A percentile compares a stretch with the other conserved stretches of the same genome.
Conservation (phyloP, 2,329 filamentous ascomycete genomes). For the Aspergillus piperis region DNA sequence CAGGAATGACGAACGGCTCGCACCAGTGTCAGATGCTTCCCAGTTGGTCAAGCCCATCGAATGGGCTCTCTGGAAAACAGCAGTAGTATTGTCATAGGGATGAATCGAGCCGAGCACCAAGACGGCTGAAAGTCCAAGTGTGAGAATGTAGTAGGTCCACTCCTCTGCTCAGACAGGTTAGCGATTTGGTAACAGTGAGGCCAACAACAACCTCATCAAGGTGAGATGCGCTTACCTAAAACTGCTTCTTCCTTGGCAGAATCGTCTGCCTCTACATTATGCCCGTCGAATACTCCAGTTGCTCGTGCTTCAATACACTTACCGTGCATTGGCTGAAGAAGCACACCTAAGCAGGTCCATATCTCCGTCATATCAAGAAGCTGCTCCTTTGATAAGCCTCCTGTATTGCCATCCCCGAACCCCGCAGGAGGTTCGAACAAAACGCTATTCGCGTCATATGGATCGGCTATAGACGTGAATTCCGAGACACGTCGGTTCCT, state of each 20-base stretch:
- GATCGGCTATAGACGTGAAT: constrained; percentile 50
- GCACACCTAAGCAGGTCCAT: constrained; percentile 61
- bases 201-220: neutral
- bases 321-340: constrained; percentile 59
- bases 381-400: constrained; percentile 56
- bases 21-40: constrained; percentile 50
- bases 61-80: constrained; percentile 53
- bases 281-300: constrained; percentile 59
- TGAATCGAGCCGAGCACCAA: constrained; percentile 52
- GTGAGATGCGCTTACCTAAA: constrained; percentile 47
- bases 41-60: constrained; percentile 60
- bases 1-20: constrained; percentile 58
- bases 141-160: constrained; percentile 63
- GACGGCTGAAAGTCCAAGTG: constrained; percentile 59
- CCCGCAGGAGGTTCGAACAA: constrained; percentile 58
- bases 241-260: constrained; percentile 50
- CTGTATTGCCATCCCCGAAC: constrained; percentile 60
- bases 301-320: constrained; percentile 56
- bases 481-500: constrained; percentile 44
- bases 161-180: constrained; percentile 49
- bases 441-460: constrained; percentile 55
- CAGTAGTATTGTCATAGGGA: constrained; percentile 40
- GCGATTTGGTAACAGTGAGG: constrained; percentile 7
- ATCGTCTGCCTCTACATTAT: constrained; percentile 49
- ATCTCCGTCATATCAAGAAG: constrained; percentile 66